phyloP scores from a whole-genome alignment of 768 basidiomycete genomes.

The Kwoniella botswanensis region DNA sequence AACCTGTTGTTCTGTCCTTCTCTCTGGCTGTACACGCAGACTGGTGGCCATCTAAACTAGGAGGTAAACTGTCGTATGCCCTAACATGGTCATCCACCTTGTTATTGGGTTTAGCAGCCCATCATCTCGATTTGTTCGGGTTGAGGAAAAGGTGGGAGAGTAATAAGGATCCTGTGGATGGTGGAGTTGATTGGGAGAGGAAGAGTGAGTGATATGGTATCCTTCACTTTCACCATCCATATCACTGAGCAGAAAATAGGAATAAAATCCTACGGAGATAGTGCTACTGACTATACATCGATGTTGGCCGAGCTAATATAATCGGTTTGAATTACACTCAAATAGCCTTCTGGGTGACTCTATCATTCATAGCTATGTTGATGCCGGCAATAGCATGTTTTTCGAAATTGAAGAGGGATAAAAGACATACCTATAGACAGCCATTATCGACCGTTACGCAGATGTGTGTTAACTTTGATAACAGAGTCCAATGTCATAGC shows the following conservation, averaged over 20 bases:
- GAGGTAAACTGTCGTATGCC: constrained; percentile 58
- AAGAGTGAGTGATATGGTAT: constrained; percentile 45
- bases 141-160: constrained; percentile 43
- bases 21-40: no score
- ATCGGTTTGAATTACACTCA: not conserved
- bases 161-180: constrained; percentile 27
- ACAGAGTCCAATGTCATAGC: not conserved
- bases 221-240: not conserved
- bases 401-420: constrained; percentile 59
- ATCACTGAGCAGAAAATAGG: not conserved
- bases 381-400: constrained; percentile 60
- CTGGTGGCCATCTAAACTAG: constrained; percentile 60
- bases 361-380: constrained; percentile 58
- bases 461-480: constrained; percentile 46
- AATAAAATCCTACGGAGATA: not conserved
- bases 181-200: constrained; percentile 54
- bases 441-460: constrained; percentile 53
- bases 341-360: constrained; percentile 57
- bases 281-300: no score
- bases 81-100: constrained; percentile 56
- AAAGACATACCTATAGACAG: constrained; percentile 59
- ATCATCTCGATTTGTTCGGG: constrained; percentile 54
- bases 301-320: no score
- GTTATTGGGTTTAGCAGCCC: constrained; percentile 44
- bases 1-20: not conserved